Percentiles rank a stretch among this genome's conserved stretches.
These are phyloP conservation scores for Adansonia rubrostipa DNA, from an alignment of 441 rosid genomes.

Conservation along the genomic window DNA sequence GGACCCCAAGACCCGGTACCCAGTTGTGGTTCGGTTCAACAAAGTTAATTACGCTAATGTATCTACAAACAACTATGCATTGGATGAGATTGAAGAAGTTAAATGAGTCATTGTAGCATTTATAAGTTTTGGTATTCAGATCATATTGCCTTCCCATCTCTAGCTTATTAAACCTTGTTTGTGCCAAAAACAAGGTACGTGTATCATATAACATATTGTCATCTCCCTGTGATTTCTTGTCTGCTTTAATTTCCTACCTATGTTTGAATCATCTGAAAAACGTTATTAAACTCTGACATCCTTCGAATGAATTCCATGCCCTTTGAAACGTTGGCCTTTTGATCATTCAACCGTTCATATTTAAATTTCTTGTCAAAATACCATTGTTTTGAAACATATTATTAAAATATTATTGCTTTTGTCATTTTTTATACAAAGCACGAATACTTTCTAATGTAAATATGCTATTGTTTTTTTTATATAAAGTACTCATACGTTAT, in stretches of 20 bases:
- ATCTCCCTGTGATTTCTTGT: slow-evolving; percentile 16
- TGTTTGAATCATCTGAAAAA: neutral
- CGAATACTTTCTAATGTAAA: too few species aligned
- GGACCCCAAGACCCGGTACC: slow-evolving; percentile 83
- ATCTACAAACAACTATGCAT: slow-evolving; percentile 89
- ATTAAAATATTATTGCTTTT: too few species aligned
- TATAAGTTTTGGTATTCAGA: slow-evolving; percentile 34
- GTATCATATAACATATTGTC: slow-evolving; percentile 33
- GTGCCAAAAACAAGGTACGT: slow-evolving; percentile 19
- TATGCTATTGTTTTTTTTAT: too few species aligned
- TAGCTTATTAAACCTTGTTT: slow-evolving; percentile 33
- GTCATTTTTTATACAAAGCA: too few species aligned
- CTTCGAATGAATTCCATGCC: neutral
- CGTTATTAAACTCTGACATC: too few species aligned
- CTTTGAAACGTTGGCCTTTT: too few species aligned
- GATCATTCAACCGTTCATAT: too few species aligned
- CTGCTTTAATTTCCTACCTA: slow-evolving; percentile 1
- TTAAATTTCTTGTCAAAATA: too few species aligned
- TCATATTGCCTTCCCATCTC: slow-evolving; percentile 21
- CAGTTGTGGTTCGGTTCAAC: slow-evolving; percentile 85
- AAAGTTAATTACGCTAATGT: slow-evolving; percentile 88
- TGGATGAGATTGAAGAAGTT: slow-evolving; percentile 83
- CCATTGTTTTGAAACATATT: too few species aligned
- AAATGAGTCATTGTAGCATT: slow-evolving; percentile 38
- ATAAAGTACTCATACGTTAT: too few species aligned